Evolutionary conservation across 371 early-diverging fungal species (phyloP).

Genomic region (Chytridium lagenaria): DNA sequence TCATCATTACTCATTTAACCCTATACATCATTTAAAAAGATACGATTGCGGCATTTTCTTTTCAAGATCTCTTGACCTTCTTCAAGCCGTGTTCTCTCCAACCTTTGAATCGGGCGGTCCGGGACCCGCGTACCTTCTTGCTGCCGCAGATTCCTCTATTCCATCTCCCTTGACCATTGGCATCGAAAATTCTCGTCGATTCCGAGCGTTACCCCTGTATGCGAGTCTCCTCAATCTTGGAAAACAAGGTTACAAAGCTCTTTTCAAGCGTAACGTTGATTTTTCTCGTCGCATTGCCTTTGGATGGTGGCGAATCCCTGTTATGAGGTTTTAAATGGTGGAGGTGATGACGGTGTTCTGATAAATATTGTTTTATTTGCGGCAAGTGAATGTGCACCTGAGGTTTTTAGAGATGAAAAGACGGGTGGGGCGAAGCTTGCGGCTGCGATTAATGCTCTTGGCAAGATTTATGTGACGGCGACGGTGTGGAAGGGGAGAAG

Average conservation of each 20-base stretch:
- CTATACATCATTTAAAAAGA: conserved; percentile 16
- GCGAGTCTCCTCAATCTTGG: conserved; percentile 53
- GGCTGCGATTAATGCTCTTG: conserved; percentile 43
- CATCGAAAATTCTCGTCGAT: conserved; percentile 59
- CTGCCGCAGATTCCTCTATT: conserved; percentile 40
- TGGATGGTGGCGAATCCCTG: conserved; percentile 45
- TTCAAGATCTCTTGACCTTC: conserved; percentile 39
- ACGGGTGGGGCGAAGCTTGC: conserved; percentile 33
- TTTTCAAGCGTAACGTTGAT: conserved; percentile 51
- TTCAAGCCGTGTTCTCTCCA: conserved; percentile 37
- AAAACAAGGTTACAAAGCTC: conserved; percentile 44
- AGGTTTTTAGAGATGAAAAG: conserved; percentile 15
- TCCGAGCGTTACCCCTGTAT: conserved; percentile 56
- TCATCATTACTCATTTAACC: conserved; percentile 43
- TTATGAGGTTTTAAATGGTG: conserved; percentile 24
- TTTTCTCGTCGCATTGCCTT: conserved; percentile 47
- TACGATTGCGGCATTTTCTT: conserved; percentile 58
- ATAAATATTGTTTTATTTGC: conserved; percentile 56
- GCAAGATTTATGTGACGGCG: conserved; percentile 50
- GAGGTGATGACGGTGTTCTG: conserved; percentile 36
- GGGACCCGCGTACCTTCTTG: conserved; percentile 31
- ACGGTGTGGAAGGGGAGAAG: conserved; percentile 50
- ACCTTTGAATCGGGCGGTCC: conserved; percentile 10
- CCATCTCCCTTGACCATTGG: conserved; percentile 40
- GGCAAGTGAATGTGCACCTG: conserved; percentile 9